Conservation (phyloP, 2,329 filamentous ascomycete genomes). For the Ophiobolus disseminans region DNA sequence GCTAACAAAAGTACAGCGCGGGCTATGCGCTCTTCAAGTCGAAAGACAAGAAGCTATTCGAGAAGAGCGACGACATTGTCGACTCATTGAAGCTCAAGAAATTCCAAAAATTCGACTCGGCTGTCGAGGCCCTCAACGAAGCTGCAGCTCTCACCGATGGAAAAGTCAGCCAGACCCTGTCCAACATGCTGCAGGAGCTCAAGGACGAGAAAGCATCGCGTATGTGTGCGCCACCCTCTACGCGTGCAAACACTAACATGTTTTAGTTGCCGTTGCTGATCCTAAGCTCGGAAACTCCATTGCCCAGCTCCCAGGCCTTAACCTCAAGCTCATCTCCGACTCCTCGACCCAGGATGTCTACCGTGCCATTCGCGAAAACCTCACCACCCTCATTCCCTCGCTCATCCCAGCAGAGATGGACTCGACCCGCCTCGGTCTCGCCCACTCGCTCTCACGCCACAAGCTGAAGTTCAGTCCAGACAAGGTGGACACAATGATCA, state of each 20-base stretch:
- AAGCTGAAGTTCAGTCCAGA: slow-evolving; percentile 99
- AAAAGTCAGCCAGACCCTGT: slow-evolving; percentile 89
- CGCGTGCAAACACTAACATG: slow-evolving; percentile 12
- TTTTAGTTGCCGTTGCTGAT: slow-evolving; percentile 80
- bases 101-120: slow-evolving; percentile 96
- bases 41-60: slow-evolving; percentile 97
- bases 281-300: slow-evolving; percentile 90
- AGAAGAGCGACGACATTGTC: slow-evolving; percentile 80
- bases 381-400: slow-evolving; percentile 88
- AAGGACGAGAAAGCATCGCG: slow-evolving; percentile 94
- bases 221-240: slow-evolving; percentile 16
- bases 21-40: slow-evolving; percentile 99
- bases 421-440: slow-evolving; percentile 94
- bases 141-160: slow-evolving; percentile 79
- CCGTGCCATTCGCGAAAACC: slow-evolving; percentile 89
- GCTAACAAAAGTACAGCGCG: slow-evolving; percentile 67
- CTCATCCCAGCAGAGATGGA: slow-evolving; percentile 84
- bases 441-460: slow-evolving; percentile 89
- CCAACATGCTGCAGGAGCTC: slow-evolving; percentile 81
- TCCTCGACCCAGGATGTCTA: slow-evolving; percentile 86
- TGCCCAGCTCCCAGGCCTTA: slow-evolving; percentile 86
- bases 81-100: slow-evolving; percentile 95
- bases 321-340: slow-evolving; percentile 83
- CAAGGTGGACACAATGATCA: slow-evolving; percentile 99
- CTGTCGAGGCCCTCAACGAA: slow-evolving; percentile 87